phyloP scores from a whole-genome alignment of 768 basidiomycete species.

The Auriscalpium microsporum region DNA sequence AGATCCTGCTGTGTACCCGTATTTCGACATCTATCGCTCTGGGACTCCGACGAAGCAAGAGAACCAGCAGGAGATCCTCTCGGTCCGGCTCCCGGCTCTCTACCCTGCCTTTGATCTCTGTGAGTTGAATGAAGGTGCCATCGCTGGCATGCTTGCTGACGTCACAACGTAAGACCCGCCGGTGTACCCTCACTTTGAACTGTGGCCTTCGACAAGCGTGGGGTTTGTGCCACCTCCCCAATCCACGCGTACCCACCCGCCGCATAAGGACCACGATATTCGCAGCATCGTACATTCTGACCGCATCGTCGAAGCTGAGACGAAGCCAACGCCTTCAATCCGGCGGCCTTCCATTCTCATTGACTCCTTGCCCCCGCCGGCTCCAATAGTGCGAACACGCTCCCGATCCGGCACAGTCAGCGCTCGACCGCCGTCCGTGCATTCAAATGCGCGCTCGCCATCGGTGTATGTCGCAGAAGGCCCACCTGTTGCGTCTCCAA shows the following conservation, averaged over 20 bases:
- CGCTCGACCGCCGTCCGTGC: constrained; percentile 4
- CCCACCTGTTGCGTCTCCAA: constrained; percentile 14
- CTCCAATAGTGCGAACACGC: background rate
- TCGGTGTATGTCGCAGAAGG: constrained; percentile 2
- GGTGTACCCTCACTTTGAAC: constrained; percentile 21
- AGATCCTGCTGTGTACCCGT: constrained; percentile 17
- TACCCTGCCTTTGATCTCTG: constrained; percentile 22
- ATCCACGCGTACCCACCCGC: too few relatives aligned
- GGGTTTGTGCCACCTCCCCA: too few relatives aligned
- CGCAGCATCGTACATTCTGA: too few relatives aligned
- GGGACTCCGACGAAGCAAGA: background rate
- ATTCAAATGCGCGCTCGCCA: constrained; percentile 5
- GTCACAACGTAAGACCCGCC: constrained; percentile 13
- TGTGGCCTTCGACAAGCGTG: constrained; percentile 8
- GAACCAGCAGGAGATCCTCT: background rate
- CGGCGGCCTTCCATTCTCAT: too few relatives aligned
- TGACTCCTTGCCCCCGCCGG: background rate
- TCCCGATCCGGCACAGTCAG: constrained; percentile 14
- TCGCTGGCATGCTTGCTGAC: too few relatives aligned
- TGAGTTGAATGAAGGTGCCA: constrained; percentile 3
- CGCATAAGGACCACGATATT: too few relatives aligned
- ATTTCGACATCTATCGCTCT: constrained; percentile 19
- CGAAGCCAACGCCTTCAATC: too few relatives aligned
- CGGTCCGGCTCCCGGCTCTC: background rate
- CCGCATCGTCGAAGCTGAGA: too few relatives aligned